Percentiles rank a stretch among this genome's conserved stretches.
These are phyloP conservation scores for Kluyveromyces nonfermentans DNA, from an alignment of 805 yeast species.

Conservation along the genomic window DNA sequence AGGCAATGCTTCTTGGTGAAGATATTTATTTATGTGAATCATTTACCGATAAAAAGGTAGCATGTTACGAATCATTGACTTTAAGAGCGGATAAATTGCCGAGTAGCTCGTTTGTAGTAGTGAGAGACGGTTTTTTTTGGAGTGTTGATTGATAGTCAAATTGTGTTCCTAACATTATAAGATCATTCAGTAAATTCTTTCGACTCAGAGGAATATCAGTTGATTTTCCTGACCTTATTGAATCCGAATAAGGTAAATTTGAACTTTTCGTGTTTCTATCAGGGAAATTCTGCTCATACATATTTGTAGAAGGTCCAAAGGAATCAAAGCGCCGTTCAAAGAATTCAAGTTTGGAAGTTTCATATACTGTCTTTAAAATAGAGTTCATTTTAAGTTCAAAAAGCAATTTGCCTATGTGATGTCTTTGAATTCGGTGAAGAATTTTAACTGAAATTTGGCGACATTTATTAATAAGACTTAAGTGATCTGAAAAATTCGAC, in stretches of 20 bases:
- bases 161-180: background rate
- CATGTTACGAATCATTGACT: background rate
- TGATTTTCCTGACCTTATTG: background rate
- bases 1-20: too few relatives aligned
- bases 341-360: conserved; percentile 6
- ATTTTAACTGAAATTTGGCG: conserved; percentile 10
- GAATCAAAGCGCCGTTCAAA: background rate
- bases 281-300: background rate
- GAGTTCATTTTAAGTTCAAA: conserved; percentile 11
- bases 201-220: conserved; percentile 2
- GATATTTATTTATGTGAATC: too few relatives aligned
- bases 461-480: conserved; percentile 4
- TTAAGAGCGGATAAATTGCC: background rate
- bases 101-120: background rate
- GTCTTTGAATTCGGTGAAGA: conserved; percentile 12
- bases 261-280: background rate
- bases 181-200: conserved; percentile 6
- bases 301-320: background rate
- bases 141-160: background rate
- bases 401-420: conserved; percentile 16
- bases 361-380: conserved; percentile 5
- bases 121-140: background rate
- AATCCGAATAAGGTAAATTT: background rate
- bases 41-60: background rate
- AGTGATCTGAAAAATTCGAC: background rate